Evolutionary conservation across 139 green algal species (phyloP).

Genomic region (Chlamydomonas applanata): DNA sequence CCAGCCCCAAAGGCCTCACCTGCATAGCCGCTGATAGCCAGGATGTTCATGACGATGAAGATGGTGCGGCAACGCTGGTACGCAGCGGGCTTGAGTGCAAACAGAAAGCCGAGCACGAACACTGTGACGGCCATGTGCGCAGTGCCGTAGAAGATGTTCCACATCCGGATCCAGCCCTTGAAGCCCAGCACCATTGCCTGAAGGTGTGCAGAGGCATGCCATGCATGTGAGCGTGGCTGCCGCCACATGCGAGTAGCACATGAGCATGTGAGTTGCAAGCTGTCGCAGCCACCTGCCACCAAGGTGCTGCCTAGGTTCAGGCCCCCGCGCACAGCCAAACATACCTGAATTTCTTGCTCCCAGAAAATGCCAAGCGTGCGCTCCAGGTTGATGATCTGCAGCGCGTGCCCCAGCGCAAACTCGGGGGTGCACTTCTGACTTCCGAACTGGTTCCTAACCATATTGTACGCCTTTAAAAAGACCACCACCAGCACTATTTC

Average conservation of each 20-base stretch:
- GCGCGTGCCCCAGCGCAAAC: slow-evolving; percentile 25
- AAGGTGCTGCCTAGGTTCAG: neutral
- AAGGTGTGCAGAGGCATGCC: neutral
- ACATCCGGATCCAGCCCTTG: slow-evolving; percentile 23
- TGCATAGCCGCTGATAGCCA: slow-evolving; percentile 26
- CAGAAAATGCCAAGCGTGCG: slow-evolving; percentile 26
- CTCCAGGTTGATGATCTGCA: slow-evolving; percentile 30
- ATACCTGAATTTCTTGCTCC: slow-evolving; percentile 33
- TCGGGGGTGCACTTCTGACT: slow-evolving; percentile 17
- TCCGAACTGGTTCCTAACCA: slow-evolving; percentile 29
- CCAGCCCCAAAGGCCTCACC: no score
- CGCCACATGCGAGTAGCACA: neutral
- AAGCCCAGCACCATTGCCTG: slow-evolving; percentile 15
- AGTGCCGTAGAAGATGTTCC: slow-evolving; percentile 39
- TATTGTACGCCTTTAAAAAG: slow-evolving; percentile 38
- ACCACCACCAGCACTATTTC: slow-evolving; percentile 26
- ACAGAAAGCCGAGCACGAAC: slow-evolving; percentile 28
- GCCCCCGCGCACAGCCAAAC: neutral
- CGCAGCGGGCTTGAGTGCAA: slow-evolving; percentile 22
- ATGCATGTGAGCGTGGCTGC: neutral
- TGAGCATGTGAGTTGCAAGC: neutral
- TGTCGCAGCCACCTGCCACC: neutral
- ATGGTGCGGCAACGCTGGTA: slow-evolving; percentile 27
- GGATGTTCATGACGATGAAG: slow-evolving; percentile 39
- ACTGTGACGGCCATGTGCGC: slow-evolving; percentile 37